Percentiles rank a stretch among this genome's conserved stretches.
Conservation (phyloP, 75 land plant species). For the Isoetes taiwanensis region DNA sequence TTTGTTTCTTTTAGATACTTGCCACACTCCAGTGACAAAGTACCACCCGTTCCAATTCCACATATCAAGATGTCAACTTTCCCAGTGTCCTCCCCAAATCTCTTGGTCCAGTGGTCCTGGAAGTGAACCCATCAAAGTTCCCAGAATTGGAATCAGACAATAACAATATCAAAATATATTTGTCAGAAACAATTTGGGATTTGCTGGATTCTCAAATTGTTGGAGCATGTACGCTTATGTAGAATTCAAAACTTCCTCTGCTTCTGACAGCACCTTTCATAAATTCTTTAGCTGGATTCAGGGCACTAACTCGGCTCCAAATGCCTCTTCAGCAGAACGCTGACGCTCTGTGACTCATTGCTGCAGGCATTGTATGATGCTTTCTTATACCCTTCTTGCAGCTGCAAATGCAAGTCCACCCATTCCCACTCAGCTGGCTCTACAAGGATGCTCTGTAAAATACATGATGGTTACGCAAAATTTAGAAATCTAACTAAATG, state of each 20-base stretch:
- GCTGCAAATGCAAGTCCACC: constrained; percentile 83
- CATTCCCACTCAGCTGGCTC: constrained; percentile 86
- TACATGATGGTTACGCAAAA: no score
- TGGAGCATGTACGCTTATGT: constrained; percentile 88
- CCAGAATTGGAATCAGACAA: no score
- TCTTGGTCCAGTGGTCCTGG: constrained; percentile 96
- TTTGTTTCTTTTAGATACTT: constrained; percentile 46
- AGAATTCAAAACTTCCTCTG: constrained; percentile 64
- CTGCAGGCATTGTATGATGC: constrained; percentile 86
- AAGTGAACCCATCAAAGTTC: constrained; percentile 53
- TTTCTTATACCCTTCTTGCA: constrained; percentile 76
- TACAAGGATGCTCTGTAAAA: constrained; percentile 55
- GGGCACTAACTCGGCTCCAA: constrained; percentile 81
- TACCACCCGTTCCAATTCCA: constrained; percentile 92
- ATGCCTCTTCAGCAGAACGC: constrained; percentile 65
- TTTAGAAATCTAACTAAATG: no score
- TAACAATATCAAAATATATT: background rate
- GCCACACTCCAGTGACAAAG: constrained; percentile 78
- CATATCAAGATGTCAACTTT: constrained; percentile 73
- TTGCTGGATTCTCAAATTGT: constrained; percentile 93
- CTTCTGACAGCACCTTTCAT: constrained; percentile 79
- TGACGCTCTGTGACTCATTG: constrained; percentile 82
- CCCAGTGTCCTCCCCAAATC: constrained; percentile 86
- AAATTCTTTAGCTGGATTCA: constrained; percentile 62
- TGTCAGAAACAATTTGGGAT: constrained; percentile 78